Conservation (phyloP, 2,329 filamentous ascomycete genomes). For the Lachnellula willkommii region DNA sequence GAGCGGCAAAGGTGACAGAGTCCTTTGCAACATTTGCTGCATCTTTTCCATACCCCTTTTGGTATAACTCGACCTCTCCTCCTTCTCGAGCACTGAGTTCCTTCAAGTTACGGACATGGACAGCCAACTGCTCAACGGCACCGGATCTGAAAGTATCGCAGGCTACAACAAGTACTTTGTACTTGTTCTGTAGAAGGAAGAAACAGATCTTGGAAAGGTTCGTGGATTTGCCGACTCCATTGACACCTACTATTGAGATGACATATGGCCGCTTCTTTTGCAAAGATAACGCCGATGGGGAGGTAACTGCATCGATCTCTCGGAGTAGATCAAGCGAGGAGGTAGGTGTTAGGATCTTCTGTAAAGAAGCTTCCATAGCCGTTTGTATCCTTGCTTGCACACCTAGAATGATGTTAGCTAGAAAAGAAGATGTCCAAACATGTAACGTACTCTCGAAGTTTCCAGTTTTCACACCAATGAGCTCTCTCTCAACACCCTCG, state of each 20-base stretch:
- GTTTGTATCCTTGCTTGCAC: conserved; percentile 77
- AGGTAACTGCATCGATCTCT: conserved; percentile 77
- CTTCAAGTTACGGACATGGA: conserved; percentile 89
- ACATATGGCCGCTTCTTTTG: conserved; percentile 77
- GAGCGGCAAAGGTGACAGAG: conserved; percentile 73
- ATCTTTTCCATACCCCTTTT: conserved; percentile 97
- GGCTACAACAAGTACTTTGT: conserved; percentile 87
- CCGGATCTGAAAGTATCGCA: conserved; percentile 97
- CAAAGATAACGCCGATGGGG: conserved; percentile 58
- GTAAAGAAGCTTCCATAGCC: conserved; percentile 87
- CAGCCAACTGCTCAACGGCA: conserved; percentile 92
- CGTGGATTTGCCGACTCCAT: conserved; percentile 96
- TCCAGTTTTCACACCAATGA: conserved; percentile 84
- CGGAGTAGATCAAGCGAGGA: conserved; percentile 90
- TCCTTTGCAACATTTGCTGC: conserved; percentile 93
- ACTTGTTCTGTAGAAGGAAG: conserved; percentile 95
- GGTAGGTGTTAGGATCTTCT: conserved; percentile 92
- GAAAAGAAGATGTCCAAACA: not conserved
- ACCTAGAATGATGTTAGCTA: conserved; percentile 37
- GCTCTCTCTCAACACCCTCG: conserved; percentile 82
- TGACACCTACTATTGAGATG: conserved; percentile 96
- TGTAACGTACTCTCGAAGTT: conserved; percentile 67
- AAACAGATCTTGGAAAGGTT: conserved; percentile 98
- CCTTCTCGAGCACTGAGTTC: conserved; percentile 82
- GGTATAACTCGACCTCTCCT: conserved; percentile 82